Conservation (phyloP, 345 rosid genomes). For the Corchorus olitorius region DNA sequence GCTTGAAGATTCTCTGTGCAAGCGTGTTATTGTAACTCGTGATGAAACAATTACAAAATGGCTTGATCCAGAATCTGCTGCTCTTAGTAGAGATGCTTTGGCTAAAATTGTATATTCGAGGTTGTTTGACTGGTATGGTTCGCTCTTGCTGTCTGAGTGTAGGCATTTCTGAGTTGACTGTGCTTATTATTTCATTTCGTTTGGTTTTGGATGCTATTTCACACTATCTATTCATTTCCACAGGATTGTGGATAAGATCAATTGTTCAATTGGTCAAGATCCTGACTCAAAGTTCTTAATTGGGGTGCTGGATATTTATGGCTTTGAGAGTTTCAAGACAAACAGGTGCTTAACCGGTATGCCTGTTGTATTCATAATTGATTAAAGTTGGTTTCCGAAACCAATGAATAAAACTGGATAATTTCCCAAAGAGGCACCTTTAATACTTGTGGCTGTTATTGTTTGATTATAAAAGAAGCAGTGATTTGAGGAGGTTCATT, state of each 20-base stretch:
- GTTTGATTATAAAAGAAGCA: constrained; percentile 12
- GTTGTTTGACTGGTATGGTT: constrained; percentile 92
- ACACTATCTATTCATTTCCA: constrained; percentile 24
- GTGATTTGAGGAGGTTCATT: constrained; percentile 1
- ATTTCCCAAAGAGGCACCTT: constrained; percentile 16
- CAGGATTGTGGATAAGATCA: constrained; percentile 95
- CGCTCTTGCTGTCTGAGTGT: constrained; percentile 18
- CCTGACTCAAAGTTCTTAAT: constrained; percentile 84
- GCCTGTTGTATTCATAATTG: constrained; percentile 48
- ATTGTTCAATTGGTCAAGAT: constrained; percentile 95
- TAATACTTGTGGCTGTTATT: constrained; percentile 6
- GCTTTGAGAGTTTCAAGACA: constrained; percentile 99
- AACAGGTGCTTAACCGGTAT: constrained; percentile 96
- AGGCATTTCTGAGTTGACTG: constrained; percentile 18
- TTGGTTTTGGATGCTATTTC: constrained; percentile 15
- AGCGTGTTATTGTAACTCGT: constrained; percentile 95
- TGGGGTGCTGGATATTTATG: constrained; percentile 98
- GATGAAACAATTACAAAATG: constrained; percentile 97
- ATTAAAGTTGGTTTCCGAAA: constrained; percentile 9
- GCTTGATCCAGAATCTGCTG: constrained; percentile 93
- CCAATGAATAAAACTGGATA: constrained; percentile 22
- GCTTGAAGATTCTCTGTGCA: constrained; percentile 96
- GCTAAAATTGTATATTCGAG: constrained; percentile 93
- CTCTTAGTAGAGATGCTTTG: constrained; percentile 87
- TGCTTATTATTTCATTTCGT: constrained; percentile 6